Percentiles rank a stretch among this genome's conserved stretches.
Conservation (phyloP, 2,329 filamentous ascomycete genomes). For the Calonectria honghensis region DNA sequence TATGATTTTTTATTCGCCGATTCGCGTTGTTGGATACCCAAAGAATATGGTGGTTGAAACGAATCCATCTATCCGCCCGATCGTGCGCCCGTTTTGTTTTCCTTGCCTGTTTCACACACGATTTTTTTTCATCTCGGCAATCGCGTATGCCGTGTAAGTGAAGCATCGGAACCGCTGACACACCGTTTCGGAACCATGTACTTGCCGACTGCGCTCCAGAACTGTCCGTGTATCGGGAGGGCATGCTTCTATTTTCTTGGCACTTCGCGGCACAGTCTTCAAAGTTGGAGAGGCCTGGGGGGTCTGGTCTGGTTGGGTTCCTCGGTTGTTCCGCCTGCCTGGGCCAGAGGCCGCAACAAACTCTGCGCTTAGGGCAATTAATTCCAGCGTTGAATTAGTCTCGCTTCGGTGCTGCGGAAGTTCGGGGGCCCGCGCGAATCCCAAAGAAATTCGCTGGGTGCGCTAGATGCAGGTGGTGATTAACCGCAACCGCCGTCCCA, state of each 20-base stretch:
- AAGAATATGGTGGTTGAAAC: neutral
- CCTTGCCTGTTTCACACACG: neutral
- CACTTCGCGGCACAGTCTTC: neutral
- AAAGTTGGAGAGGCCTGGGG: neutral
- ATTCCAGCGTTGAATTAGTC: neutral
- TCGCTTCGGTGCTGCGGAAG: slow-evolving; percentile 9
- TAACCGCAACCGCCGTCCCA: neutral
- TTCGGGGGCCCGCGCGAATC: neutral
- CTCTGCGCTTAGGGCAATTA: neutral
- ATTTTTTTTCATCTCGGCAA: neutral
- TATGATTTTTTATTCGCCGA: neutral
- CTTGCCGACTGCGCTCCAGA: neutral
- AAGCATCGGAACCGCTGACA: neutral
- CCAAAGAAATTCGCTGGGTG: neutral
- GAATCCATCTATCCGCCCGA: neutral
- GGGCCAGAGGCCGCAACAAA: neutral
- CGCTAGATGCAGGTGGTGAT: too few species aligned
- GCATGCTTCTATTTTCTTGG: neutral
- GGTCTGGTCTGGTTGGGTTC: neutral
- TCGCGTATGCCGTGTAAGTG: neutral
- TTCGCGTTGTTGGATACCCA: neutral
- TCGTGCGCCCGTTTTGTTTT: neutral
- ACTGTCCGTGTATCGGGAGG: neutral
- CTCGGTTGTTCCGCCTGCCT: neutral
- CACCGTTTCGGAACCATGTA: neutral